Evolutionary conservation across 2,329 filamentous ascomycete species (phyloP), one percentile per base, ranked within the genome.

Genomic region (Pezicula radicicola): DNA sequence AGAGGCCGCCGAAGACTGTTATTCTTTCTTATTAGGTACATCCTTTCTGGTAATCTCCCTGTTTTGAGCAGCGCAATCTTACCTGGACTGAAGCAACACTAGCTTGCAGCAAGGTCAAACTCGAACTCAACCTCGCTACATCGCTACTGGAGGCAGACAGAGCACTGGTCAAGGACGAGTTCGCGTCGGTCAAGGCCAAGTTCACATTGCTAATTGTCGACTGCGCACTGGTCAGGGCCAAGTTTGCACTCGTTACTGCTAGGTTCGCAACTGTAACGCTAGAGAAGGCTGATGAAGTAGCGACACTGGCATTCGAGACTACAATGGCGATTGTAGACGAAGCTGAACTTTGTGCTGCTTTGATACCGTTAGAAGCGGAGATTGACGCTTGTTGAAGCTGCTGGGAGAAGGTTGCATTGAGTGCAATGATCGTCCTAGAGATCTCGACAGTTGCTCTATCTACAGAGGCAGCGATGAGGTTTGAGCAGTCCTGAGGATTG

Each of bases 321-420:
- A 56, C 50, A 19, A 50, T 9, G 6, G 40, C 15, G 10, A 58
- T 51, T 1, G 54, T 52, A 10, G 47, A 52, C 5, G 48, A 44
- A 16, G 56, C 56, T 21, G 51, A 53, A 27, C 39, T 33, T 10
- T 59, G 50, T 15, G 54, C 54, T 21, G 52, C 47, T 36, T 51
- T 52, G 50, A 56, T 55, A 27, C 48, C 50, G 41, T 55, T 54
- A 1, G 52, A 52, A 10, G 54, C 54, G 5, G 54, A 55, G 16
- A 53, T 53, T 9, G 50, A 55, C 15, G 54, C 54, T 27, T 51
- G 39, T 37, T 53, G 53, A 7, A 59, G 46, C 39, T 55, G 53
- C 36, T 59, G 57, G n/a, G 53, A 55, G 35, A 57, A 59, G 15
- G 55, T 57, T 3, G 53, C 57, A 37, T 59, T 59, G 3, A 59